A percentile compares a stretch with the other conserved stretches of the same genome.
Evolutionary conservation across 176 grass and related monocot genomes (phyloP).

Genomic region (Phragmites australis): DNA sequence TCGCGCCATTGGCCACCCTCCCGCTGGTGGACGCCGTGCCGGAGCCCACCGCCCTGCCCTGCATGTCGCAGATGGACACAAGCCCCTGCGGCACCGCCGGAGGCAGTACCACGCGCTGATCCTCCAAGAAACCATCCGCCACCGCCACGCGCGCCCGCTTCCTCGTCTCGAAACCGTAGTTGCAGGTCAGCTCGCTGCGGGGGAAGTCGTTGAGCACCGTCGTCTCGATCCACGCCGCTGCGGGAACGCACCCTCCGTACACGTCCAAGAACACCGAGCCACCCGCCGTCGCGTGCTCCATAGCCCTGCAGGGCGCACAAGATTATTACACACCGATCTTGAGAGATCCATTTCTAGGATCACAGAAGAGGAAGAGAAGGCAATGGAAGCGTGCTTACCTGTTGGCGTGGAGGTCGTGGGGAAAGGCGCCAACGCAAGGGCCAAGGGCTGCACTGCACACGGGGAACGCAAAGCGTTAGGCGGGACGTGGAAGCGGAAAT

Average conservation of each 20-base stretch:
- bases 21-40: slow-evolving; percentile 44
- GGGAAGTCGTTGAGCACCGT: slow-evolving; percentile 1
- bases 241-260: not conserved
- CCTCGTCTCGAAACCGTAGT: slow-evolving; percentile 23
- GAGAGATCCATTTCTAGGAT: too few species aligned
- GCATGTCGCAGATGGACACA: not conserved
- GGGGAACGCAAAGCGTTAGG: not conserved
- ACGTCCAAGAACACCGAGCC: slow-evolving; percentile 10
- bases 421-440: not conserved
- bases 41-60: slow-evolving; percentile 4
- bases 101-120: not conserved
- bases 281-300: not conserved
- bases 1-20: not conserved
- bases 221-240: not conserved
- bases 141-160: slow-evolving; percentile 39
- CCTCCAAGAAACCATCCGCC: not conserved
- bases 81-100: not conserved
- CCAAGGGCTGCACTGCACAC: too few species aligned
- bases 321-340: too few species aligned
- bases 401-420: not conserved
- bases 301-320: not conserved
- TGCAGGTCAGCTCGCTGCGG: slow-evolving; percentile 11
- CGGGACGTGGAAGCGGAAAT: not conserved
- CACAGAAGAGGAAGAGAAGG: too few species aligned
- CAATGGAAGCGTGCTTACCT: too few species aligned